Evolutionary conservation across 2,329 filamentous ascomycete genomes (phyloP).

Genomic region (Chalaropsis thielavioides): DNA sequence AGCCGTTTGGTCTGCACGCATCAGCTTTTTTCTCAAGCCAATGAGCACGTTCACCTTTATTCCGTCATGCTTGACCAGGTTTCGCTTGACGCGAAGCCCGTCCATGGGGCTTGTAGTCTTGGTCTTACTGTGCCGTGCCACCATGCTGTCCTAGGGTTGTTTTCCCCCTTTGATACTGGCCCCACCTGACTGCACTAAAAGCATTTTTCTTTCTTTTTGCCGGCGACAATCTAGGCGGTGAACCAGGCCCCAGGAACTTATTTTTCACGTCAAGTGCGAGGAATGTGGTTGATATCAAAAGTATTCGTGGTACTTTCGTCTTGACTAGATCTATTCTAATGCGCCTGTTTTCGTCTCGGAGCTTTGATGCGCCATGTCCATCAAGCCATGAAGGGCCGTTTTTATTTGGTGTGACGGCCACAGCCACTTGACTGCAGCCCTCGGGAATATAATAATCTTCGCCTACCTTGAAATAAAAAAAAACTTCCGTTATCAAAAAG

Average conservation of each 20-base stretch:
- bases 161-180: not conserved
- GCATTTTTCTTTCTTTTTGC: not conserved
- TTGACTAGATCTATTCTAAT: not conserved
- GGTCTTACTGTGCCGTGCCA: not conserved
- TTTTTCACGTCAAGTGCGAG: not conserved
- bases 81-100: not conserved
- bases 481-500: constrained; percentile 26
- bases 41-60: not conserved
- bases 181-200: not conserved
- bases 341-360: not conserved
- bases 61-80: not conserved
- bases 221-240: not conserved
- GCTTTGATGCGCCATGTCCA: not conserved
- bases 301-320: not conserved
- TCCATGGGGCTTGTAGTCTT: not conserved
- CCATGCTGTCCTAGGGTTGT: not conserved
- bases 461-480: constrained; percentile 12
- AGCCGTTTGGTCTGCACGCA: not conserved
- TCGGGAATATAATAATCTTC: constrained; percentile 14
- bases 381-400: too few species aligned
- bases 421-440: constrained; percentile 8
- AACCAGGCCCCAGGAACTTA: not conserved
- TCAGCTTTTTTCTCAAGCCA: not conserved
- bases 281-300: not conserved
- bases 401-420: constrained; percentile 1